Conservation (phyloP, 2,329 filamentous ascomycete genomes). For the Epichloe baconii region DNA sequence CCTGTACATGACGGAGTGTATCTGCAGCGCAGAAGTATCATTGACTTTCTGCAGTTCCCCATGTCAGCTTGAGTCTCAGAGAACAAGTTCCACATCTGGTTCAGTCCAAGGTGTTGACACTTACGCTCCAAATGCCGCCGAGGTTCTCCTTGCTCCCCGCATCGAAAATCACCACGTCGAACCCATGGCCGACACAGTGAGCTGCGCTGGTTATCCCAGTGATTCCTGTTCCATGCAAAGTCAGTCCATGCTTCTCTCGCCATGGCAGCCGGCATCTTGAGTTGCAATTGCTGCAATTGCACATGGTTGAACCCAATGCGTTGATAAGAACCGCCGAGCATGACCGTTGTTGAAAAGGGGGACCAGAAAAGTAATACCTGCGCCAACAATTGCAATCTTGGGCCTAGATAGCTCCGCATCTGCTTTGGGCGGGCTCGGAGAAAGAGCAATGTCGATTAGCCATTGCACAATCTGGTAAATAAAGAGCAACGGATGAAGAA, state of each 20-base stretch:
- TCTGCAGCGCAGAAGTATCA: constrained; percentile 69
- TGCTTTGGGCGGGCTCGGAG: constrained; percentile 54
- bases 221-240: constrained; percentile 39
- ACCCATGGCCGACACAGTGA: constrained; percentile 75
- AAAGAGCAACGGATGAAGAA: constrained; percentile 44
- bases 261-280: no score
- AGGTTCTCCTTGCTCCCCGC: constrained; percentile 50
- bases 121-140: constrained; percentile 70
- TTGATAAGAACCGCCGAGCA: background rate
- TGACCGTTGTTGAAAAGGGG: background rate
- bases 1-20: constrained; percentile 77
- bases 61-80: background rate
- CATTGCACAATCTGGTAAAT: constrained; percentile 54
- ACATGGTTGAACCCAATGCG: background rate
- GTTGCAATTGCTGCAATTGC: no score
- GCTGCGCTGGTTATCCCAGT: constrained; percentile 67
- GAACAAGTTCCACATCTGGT: background rate
- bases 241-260: no score
- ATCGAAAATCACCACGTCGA: constrained; percentile 71
- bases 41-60: constrained; percentile 49
- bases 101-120: constrained; percentile 10
- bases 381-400: constrained; percentile 55
- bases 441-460: constrained; percentile 49
- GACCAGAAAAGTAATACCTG: constrained; percentile 42
- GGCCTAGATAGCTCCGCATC: constrained; percentile 44